Base-by-base conservation (phyloP, 768 basidiomycete genomes). In the Xanthoconium stramineum region DNA sequence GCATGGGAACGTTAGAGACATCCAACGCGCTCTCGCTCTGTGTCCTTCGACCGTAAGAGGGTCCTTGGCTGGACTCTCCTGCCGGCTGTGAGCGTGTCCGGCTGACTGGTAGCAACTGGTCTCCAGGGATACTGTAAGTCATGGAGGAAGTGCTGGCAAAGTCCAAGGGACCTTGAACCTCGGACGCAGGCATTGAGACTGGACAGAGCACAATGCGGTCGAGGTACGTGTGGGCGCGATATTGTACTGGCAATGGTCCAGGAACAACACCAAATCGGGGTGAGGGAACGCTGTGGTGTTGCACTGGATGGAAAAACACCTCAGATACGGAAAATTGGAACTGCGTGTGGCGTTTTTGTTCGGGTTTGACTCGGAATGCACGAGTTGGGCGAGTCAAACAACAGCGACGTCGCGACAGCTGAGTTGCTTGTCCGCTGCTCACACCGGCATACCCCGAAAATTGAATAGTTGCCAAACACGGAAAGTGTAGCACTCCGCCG, bases 51-150 rank as follows among this genome's bases (percentile, higher is more conserved):
- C 53, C 55, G 54, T 54, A 65, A 15, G 59, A 62, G 55, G 58
- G 54, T 40, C 59, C 60, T 51, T 67, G 65, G 54, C 50, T 63
- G 45, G 66, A 58, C 54, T 70, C 70, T 60, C 55, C 61, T 53
- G 52, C 50, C 20, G 61, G 61, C 53, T 58, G 55, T 38, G 69
- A 72, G 47, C 36, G 60, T 35, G 66, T 44, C 50, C 60, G 63
- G 43, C 49, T 56, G 42, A 57, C 36, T 39, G 53, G 29, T 11
- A 57, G 32, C 17, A 61, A 24, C 6, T 46, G 58, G 35, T 58
- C 52, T 49, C 67, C 59, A 24, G 45, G 17, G 15, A 35, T n/a
- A 20, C 36, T 39, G 47, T 50, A 64, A 15, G 61, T 44, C 39
- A 59, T 30, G 5, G 65, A 33, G 29, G 37, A 28, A 3, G 57